Conservation (phyloP, 2,329 filamentous ascomycete species). For the Alternaria sp. region DNA sequence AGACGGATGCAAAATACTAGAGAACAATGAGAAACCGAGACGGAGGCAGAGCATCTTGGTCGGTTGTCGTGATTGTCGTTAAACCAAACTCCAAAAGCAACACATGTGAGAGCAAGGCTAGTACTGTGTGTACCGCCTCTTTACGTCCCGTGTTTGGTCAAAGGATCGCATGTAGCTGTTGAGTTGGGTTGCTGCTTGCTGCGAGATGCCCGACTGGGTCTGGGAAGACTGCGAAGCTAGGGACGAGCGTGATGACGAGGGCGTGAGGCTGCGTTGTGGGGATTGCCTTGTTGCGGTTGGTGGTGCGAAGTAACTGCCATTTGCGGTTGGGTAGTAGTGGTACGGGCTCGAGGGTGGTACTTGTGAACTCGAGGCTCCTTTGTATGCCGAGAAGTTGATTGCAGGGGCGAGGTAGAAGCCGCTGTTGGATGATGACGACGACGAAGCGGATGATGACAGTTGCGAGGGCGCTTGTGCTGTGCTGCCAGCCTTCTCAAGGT, state of each 20-base stretch:
- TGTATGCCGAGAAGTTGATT: constrained; percentile 75
- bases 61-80: constrained; percentile 27
- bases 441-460: constrained; percentile 63
- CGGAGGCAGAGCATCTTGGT: constrained; percentile 11
- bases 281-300: constrained; percentile 37
- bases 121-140: constrained; percentile 52
- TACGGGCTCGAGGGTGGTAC: constrained; percentile 57
- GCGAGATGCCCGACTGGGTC: constrained; percentile 68
- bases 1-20: constrained; percentile 20
- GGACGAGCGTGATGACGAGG: constrained; percentile 83
- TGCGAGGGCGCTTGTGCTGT: constrained; percentile 49
- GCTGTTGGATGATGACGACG: constrained; percentile 60
- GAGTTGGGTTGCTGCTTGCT: constrained; percentile 80
- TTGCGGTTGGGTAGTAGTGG: constrained; percentile 47
- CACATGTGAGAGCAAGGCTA: constrained; percentile 12
- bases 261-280: constrained; percentile 55
- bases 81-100: constrained; percentile 27
- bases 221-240: constrained; percentile 74
- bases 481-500: constrained; percentile 74
- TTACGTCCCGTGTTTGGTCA: constrained; percentile 75
- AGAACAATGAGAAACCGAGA: constrained; percentile 14
- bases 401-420: constrained; percentile 76
- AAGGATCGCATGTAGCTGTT: constrained; percentile 88
- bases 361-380: constrained; percentile 62
- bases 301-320: constrained; percentile 50